Base-by-base conservation (phyloP, 768 basidiomycete species). In the Trametes punicea region DNA sequence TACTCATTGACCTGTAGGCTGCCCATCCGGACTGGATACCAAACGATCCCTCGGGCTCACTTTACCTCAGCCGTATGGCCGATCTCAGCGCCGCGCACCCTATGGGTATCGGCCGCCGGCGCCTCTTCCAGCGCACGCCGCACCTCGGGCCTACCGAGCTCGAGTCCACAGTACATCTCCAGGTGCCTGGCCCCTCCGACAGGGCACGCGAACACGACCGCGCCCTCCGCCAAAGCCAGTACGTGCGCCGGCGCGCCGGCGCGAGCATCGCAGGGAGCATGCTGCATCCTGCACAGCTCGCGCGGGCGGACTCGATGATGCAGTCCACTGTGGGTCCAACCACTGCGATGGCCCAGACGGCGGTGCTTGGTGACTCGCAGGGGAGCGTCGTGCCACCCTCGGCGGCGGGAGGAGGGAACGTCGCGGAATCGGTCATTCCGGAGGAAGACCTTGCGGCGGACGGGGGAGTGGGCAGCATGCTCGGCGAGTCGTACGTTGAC, bases 11-110 rank as follows among this genome's bases (percentile, higher is more conserved):
- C 36, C 45, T 29, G 59, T 44, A 88, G 85, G 93, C 93, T 39
- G 88, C 93, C 1, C 91, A 98, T 72, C 96, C 96, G 10, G 91
- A 93, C 56, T 99, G 96, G 96, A 88, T 83, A 59, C 96, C 96
- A 0, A 77, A 84, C 0, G 95, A 99, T 67, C 93, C 93, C 0
- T 81, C 90, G 3, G 88, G 93, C 11, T 98, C 94, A 2, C 77
- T 97, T 11, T 98, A 93, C 70, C 83, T 98, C 50, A 88, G 81
- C 61, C 82, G 90, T 45, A 84, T 98, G 74, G 87, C 88, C 2
- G 83, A 89, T 60, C 73, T 86, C 55, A 83, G 76, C 59, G 79
- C 79, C 20, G 70, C 77, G 25, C 75, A 79, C 44, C 62, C 62
- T 13, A 30, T 57, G 26, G 65, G 64, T 5, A 55, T 64, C 36